Conservation (phyloP, 176 grass and related monocot species). For the Thinopyrum elongatum region DNA sequence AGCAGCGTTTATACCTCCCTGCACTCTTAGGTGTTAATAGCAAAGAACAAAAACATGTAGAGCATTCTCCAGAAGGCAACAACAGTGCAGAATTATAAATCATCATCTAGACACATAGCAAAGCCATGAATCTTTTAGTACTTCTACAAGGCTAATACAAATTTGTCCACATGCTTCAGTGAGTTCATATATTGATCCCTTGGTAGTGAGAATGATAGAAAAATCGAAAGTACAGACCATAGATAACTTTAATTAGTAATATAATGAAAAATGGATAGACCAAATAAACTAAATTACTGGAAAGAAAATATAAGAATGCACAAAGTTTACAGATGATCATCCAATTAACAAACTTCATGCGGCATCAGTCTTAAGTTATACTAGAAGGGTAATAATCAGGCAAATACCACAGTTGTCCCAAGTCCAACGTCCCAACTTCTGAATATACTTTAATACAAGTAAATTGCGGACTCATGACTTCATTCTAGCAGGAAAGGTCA, state of each 20-base stretch:
- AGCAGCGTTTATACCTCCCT: constrained; percentile 98
- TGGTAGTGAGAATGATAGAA: constrained; percentile 10
- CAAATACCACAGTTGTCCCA: neutral
- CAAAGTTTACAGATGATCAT: neutral
- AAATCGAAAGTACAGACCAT: neutral
- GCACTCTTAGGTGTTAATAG: constrained; percentile 5
- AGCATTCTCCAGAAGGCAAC: constrained; percentile 40
- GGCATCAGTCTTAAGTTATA: neutral
- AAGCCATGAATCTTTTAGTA: neutral
- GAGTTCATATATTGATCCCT: constrained; percentile 45
- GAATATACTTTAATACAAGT: neutral
- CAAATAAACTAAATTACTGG: neutral
- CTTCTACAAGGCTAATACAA: neutral
- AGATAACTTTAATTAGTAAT: neutral
- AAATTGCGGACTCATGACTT: neutral
- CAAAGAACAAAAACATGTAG: neutral
- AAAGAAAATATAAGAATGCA: neutral
- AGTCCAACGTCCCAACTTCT: neutral
- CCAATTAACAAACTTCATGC: neutral
- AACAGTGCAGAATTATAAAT: constrained; percentile 9
- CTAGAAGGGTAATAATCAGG: neutral
- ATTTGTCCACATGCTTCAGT: constrained; percentile 6
- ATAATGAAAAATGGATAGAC: neutral
- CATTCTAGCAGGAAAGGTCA: neutral
- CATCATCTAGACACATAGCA: constrained; percentile 36